Evolutionary conservation across 805 yeast genomes (phyloP).

Genomic region (Candida piceae): DNA sequence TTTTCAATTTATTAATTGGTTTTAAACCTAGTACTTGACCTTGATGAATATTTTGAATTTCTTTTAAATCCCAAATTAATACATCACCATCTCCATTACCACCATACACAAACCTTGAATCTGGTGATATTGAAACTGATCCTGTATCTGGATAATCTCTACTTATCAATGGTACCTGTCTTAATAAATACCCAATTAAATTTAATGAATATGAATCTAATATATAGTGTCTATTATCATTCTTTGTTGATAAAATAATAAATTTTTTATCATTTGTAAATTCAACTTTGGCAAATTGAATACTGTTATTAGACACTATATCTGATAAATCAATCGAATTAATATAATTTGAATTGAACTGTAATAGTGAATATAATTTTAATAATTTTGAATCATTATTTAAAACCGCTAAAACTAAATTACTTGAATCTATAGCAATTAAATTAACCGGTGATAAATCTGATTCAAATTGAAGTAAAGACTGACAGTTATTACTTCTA

Average conservation of each 20-base stretch:
- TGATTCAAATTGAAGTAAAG: slow-evolving; percentile 50
- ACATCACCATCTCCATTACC: slow-evolving; percentile 55
- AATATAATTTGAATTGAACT: slow-evolving; percentile 56
- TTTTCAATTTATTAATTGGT: slow-evolving; percentile 17
- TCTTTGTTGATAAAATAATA: slow-evolving; percentile 31
- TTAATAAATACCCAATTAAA: slow-evolving; percentile 34
- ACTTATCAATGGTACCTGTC: slow-evolving; percentile 36
- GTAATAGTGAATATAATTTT: slow-evolving; percentile 57
- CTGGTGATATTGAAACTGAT: slow-evolving; percentile 58
- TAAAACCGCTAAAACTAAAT: slow-evolving; percentile 66
- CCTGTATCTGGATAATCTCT: slow-evolving; percentile 44
- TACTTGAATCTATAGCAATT: slow-evolving; percentile 81
- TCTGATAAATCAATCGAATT: slow-evolving; percentile 35
- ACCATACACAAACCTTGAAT: slow-evolving; percentile 55
- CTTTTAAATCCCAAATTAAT: slow-evolving; percentile 45
- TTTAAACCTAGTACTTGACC: slow-evolving; percentile 4
- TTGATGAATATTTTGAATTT: not conserved
- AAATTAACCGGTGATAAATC: too few species aligned
- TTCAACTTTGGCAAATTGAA: slow-evolving; percentile 28
- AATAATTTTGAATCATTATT: slow-evolving; percentile 44
- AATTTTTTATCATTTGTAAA: slow-evolving; percentile 42
- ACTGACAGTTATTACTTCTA: slow-evolving; percentile 60
- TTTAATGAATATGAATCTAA: slow-evolving; percentile 11
- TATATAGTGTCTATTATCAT: slow-evolving; percentile 19
- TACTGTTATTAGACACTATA: not conserved